A percentile compares a stretch with the other conserved stretches of the same genome.
Evolutionary conservation across 257 asterid species (phyloP).

Genomic region (Gentiana straminea): DNA sequence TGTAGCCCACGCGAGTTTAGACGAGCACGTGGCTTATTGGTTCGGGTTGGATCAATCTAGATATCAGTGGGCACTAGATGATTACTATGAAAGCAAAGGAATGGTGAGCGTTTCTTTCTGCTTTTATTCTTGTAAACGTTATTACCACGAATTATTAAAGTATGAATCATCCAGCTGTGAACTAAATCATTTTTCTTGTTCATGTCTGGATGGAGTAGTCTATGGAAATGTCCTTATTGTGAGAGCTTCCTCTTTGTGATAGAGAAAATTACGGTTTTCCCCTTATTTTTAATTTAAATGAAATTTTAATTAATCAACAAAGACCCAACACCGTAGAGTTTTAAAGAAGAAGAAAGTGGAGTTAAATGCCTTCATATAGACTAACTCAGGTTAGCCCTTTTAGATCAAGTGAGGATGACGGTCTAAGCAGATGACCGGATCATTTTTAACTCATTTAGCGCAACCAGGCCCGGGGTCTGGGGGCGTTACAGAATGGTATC

Average conservation of each 20-base stretch:
- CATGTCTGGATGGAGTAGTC: too few species aligned
- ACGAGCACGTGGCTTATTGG: conserved; percentile 88
- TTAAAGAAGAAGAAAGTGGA: too few species aligned
- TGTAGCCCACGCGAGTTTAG: conserved; percentile 79
- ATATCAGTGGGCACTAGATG: conserved; percentile 95
- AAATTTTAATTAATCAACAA: too few species aligned
- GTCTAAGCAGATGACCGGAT: too few species aligned
- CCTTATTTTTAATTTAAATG: too few species aligned
- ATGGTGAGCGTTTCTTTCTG: conserved; percentile 28
- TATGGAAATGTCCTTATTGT: not conserved
- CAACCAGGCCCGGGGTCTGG: too few species aligned
- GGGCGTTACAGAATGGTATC: too few species aligned
- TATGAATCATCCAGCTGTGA: not conserved
- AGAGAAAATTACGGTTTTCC: not conserved
- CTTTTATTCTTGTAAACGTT: not conserved
- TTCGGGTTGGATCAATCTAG: conserved; percentile 92
- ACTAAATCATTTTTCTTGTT: not conserved
- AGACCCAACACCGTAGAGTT: too few species aligned
- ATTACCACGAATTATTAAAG: not conserved
- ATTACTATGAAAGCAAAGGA: conserved; percentile 56
- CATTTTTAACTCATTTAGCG: too few species aligned
- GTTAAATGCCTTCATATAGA: too few species aligned
- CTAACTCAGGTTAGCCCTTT: too few species aligned
- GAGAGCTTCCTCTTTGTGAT: not conserved
- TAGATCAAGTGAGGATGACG: too few species aligned